Percentiles rank a stretch among this genome's conserved stretches.
phyloP scores from a whole-genome alignment of 2,329 filamentous ascomycete genomes.

The Cladosporium sphaerospermum region DNA sequence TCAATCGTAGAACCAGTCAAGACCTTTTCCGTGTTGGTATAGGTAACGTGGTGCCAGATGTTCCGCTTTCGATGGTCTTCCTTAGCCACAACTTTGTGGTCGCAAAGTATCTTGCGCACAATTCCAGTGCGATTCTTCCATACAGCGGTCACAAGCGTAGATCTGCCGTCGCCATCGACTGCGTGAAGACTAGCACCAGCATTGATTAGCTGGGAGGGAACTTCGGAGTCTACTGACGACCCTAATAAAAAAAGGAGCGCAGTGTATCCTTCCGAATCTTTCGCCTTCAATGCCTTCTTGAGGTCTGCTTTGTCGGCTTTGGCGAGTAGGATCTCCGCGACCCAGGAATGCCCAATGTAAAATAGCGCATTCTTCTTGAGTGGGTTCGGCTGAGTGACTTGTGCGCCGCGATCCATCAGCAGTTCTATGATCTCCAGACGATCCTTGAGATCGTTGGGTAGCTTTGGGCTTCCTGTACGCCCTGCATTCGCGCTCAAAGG shows the following conservation, averaged over 20 bases:
- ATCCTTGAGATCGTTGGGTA: background rate
- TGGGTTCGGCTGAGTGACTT: background rate
- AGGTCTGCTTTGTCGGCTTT: background rate
- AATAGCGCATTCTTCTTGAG: background rate
- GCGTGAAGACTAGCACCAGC: slow-evolving; percentile 26
- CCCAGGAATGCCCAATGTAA: background rate
- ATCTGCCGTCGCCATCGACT: slow-evolving; percentile 2
- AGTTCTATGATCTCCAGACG: background rate
- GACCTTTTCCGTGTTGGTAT: too few species aligned
- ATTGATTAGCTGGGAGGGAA: slow-evolving; percentile 27
- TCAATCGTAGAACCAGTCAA: background rate
- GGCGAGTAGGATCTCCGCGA: background rate
- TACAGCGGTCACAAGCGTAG: slow-evolving; percentile 29
- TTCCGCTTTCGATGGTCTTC: slow-evolving; percentile 15
- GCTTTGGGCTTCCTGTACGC: too few species aligned
- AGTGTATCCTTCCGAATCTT: slow-evolving; percentile 35
- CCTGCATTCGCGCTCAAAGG: too few species aligned
- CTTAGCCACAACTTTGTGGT: slow-evolving; percentile 12
- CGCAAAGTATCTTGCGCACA: slow-evolving; percentile 30
- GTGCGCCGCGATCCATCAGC: background rate
- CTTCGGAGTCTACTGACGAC: slow-evolving; percentile 2
- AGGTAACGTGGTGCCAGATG: slow-evolving; percentile 36
- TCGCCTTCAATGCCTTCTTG: slow-evolving; percentile 36
- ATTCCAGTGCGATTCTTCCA: slow-evolving; percentile 37
- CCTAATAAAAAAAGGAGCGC: slow-evolving; percentile 11